A percentile compares a stretch with the other conserved stretches of the same genome.
Evolutionary conservation across 2,329 filamentous ascomycete genomes (phyloP).

Genomic region (Seiridium cupressi): DNA sequence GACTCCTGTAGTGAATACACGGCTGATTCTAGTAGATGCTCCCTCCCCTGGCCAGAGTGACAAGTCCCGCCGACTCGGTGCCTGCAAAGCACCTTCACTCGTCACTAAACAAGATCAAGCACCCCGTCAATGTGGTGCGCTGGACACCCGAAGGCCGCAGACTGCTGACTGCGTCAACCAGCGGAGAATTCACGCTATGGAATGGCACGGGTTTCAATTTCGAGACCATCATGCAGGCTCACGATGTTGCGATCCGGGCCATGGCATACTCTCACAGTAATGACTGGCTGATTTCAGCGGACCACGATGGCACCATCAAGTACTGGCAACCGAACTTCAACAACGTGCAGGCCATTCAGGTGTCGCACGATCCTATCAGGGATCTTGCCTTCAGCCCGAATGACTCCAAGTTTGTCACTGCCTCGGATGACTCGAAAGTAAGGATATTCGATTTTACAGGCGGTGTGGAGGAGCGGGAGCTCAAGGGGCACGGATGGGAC

Average conservation of each 20-base stretch:
- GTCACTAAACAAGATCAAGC: slow-evolving; percentile 97
- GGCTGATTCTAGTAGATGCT: slow-evolving; percentile 63
- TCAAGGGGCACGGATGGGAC: slow-evolving; percentile 97
- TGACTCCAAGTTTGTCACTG: slow-evolving; percentile 94
- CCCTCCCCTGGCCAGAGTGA: slow-evolving; percentile 73
- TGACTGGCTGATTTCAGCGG: slow-evolving; percentile 94
- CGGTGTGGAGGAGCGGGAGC: slow-evolving; percentile 75
- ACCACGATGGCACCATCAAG: slow-evolving; percentile 93
- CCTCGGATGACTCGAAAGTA: slow-evolving; percentile 87
- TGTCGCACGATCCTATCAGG: slow-evolving; percentile 84
- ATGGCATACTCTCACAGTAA: slow-evolving; percentile 90
- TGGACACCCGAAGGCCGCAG: slow-evolving; percentile 97
- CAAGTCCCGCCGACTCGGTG: slow-evolving; percentile 79
- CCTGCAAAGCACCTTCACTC: slow-evolving; percentile 95
- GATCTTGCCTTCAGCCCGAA: slow-evolving; percentile 92
- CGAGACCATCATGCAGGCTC: slow-evolving; percentile 98
- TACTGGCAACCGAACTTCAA: slow-evolving; percentile 99
- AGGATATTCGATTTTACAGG: slow-evolving; percentile 97
- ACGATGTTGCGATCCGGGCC: slow-evolving; percentile 82
- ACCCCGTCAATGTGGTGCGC: slow-evolving; percentile 92
- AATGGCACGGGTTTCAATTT: slow-evolving; percentile 99
- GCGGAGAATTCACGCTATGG: slow-evolving; percentile 97
- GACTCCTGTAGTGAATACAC: background rate
- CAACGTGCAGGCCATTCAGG: slow-evolving; percentile 92
- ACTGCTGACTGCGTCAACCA: slow-evolving; percentile 89